Percentiles rank a stretch among this genome's conserved stretches.
Conservation (phyloP, 495 filamentous ascomycete genomes). For the Immersiella caudata region DNA sequence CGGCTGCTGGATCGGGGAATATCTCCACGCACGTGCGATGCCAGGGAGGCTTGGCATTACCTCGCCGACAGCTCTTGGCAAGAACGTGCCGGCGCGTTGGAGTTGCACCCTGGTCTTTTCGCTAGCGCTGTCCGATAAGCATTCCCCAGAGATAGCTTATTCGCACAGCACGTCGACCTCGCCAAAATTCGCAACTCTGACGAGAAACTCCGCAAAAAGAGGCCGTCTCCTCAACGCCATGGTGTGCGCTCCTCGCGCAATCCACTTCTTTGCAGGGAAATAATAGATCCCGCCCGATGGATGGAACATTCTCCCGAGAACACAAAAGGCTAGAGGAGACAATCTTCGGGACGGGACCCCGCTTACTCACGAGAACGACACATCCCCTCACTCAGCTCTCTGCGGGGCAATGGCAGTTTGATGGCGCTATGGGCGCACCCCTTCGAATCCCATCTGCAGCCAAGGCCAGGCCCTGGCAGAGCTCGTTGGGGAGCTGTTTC, state of each 20-base stretch:
- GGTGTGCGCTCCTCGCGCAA: neutral
- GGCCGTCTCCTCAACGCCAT: neutral
- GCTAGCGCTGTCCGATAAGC: neutral
- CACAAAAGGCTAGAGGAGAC: neutral
- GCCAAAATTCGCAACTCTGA: neutral
- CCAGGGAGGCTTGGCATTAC: neutral
- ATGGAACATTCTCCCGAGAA: neutral
- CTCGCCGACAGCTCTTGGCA: neutral
- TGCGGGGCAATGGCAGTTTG: neutral
- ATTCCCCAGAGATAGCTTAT: too few species aligned
- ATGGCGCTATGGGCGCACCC: neutral
- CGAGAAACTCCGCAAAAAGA: neutral
- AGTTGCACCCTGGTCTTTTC: neutral
- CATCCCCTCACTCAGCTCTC: neutral
- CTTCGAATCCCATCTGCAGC: neutral
- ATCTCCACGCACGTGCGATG: neutral
- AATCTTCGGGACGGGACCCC: neutral
- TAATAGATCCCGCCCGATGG: neutral
- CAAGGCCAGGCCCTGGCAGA: neutral
- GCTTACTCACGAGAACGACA: neutral
- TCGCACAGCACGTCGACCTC: too few species aligned
- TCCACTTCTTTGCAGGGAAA: neutral
- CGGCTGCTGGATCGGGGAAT: neutral
- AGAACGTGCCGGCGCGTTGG: neutral
- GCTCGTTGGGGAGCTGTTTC: neutral